phyloP scores from a whole-genome alignment of 2,329 filamentous ascomycete species.

The Exophiala sp. region DNA sequence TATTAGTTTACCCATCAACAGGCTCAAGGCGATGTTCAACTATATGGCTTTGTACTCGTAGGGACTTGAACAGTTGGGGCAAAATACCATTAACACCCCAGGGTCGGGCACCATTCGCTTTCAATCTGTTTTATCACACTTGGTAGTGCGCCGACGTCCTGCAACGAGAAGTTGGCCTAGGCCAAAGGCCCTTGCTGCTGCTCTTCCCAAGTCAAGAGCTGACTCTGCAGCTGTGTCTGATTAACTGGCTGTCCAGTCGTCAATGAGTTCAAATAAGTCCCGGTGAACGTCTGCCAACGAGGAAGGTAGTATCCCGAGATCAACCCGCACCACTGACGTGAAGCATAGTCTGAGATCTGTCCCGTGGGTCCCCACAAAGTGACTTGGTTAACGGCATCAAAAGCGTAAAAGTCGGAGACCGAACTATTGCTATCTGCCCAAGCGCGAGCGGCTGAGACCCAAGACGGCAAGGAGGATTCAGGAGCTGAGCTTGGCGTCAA shows the following conservation, averaged over 20 bases:
- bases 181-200: background rate
- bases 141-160: background rate
- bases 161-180: background rate
- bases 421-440: conserved; percentile 29
- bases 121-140: background rate
- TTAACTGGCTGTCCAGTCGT: background rate
- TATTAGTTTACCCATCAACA: no score
- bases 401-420: conserved; percentile 40
- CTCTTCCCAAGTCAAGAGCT: conserved; percentile 1
- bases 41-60: no score
- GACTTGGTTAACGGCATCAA: conserved; percentile 50
- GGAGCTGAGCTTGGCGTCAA: conserved; percentile 31
- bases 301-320: conserved; percentile 46
- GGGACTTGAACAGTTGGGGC: background rate
- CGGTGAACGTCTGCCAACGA: conserved; percentile 47
- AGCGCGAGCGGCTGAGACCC: conserved; percentile 40
- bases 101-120: background rate
- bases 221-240: background rate
- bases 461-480: conserved; percentile 43
- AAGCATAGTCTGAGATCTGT: conserved; percentile 51
- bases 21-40: no score
- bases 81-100: background rate
- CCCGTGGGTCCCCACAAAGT: conserved; percentile 50
- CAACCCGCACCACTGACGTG: conserved; percentile 49
- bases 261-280: conserved; percentile 34